These are phyloP conservation scores for Candida sojae DNA, from an alignment of 1,139 yeast species.

Conservation along the genomic window DNA sequence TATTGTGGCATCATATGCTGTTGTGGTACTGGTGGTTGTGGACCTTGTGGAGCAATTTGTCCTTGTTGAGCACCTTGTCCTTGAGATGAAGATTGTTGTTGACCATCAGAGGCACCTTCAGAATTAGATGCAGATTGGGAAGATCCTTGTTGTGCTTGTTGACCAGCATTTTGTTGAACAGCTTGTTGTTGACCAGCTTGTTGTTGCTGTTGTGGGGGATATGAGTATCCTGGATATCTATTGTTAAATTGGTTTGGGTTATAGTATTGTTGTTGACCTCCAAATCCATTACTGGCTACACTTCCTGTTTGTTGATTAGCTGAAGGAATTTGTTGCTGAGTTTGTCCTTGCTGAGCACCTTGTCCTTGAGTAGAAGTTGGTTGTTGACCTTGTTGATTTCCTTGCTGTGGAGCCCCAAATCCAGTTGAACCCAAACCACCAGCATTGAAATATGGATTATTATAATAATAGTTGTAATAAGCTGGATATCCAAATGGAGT, in stretches of 20 bases:
- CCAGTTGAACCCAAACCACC: slow-evolving; percentile 23
- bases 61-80: slow-evolving; percentile 23
- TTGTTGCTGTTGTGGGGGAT: slow-evolving; percentile 30
- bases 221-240: slow-evolving; percentile 41
- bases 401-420: slow-evolving; percentile 19
- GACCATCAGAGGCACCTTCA: slow-evolving; percentile 3
- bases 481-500: slow-evolving; percentile 50
- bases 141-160: slow-evolving; percentile 7
- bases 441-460: slow-evolving; percentile 42
- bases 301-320: slow-evolving; percentile 15
- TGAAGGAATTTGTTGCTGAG: slow-evolving; percentile 5
- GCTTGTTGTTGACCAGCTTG: slow-evolving; percentile 19
- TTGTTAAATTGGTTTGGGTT: slow-evolving; percentile 39
- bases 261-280: slow-evolving; percentile 26
- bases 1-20: slow-evolving; percentile 45
- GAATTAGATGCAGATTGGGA: slow-evolving; percentile 10
- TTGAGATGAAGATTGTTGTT: slow-evolving; percentile 3
- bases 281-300: slow-evolving; percentile 17
- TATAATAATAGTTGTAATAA: slow-evolving; percentile 47
- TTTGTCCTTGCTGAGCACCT: slow-evolving; percentile 9
- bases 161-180: slow-evolving; percentile 17
- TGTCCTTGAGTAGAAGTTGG: slow-evolving; percentile 12
- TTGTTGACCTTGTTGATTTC: slow-evolving; percentile 8
- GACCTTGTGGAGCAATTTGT: slow-evolving; percentile 17
- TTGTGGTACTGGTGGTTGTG: slow-evolving; percentile 31